Evolutionary conservation across 208 protist species (phyloP).

Genomic region (Leishmania martiniquensis): DNA sequence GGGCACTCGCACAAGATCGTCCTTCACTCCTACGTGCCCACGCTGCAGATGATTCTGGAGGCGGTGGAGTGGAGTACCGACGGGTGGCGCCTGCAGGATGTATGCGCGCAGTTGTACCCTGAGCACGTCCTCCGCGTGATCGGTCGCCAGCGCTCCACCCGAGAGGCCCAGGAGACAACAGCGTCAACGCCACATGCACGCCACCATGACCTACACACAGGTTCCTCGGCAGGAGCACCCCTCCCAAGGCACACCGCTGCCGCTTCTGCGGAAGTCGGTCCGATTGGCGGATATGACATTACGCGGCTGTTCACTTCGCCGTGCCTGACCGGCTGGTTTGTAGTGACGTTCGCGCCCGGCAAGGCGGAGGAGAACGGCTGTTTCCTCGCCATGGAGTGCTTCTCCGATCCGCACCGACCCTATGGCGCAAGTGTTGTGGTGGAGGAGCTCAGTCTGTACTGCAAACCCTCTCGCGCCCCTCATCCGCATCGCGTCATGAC

Average conservation of each 20-base stretch:
- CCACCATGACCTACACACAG: conserved; percentile 9
- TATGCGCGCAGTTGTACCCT: conserved; percentile 36
- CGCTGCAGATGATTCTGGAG: conserved; percentile 40
- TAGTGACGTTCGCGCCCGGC: conserved; percentile 32
- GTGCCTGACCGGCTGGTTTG: conserved; percentile 23
- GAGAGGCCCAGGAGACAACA: conserved; percentile 4
- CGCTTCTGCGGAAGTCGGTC: not conserved
- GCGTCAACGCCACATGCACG: conserved; percentile 22
- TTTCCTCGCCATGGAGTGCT: conserved; percentile 47
- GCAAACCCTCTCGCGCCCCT: conserved; percentile 17
- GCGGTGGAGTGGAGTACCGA: conserved; percentile 38
- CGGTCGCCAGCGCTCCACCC: conserved; percentile 4
- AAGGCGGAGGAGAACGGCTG: conserved; percentile 23
- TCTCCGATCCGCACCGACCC: conserved; percentile 19
- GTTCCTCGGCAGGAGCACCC: not conserved
- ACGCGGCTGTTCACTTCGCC: conserved; percentile 25
- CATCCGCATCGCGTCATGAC: conserved; percentile 34
- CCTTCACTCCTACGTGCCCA: conserved; percentile 37
- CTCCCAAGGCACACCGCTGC: conserved; percentile 1
- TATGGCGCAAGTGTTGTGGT: conserved; percentile 30
- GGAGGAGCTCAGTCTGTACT: conserved; percentile 38
- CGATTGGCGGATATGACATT: conserved; percentile 35
- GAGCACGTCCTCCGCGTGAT: conserved; percentile 43
- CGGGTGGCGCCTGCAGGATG: conserved; percentile 17
- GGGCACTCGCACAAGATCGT: conserved; percentile 38